Conservation (phyloP, 2,329 filamentous ascomycete genomes). For the Sporothrix mexicana region DNA sequence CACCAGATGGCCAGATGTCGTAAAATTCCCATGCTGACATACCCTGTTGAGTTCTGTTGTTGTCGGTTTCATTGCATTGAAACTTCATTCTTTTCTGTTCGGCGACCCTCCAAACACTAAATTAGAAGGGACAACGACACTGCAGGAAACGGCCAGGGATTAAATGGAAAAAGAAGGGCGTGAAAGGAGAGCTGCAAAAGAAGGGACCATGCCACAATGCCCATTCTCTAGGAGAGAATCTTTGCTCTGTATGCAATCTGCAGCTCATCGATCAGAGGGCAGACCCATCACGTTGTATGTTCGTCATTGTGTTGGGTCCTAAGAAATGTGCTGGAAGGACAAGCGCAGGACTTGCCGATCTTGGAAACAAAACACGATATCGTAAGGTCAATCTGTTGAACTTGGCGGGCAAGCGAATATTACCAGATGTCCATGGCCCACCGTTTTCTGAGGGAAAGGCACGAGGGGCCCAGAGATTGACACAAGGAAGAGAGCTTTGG, state of each 20-base stretch:
- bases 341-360: not conserved
- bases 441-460: not conserved
- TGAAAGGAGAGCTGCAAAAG: not conserved
- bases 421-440: not conserved
- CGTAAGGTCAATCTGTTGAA: not conserved
- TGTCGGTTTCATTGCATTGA: not conserved
- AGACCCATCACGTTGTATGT: not conserved
- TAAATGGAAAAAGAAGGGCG: not conserved
- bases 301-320: not conserved
- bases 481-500: not conserved
- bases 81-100: not conserved
- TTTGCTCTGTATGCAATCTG: not conserved
- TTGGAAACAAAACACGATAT: not conserved
- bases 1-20: not conserved
- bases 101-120: not conserved
- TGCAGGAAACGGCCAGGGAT: constrained; percentile 13
- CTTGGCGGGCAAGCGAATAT: constrained; percentile 15
- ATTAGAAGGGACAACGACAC: constrained; percentile 5
- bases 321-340: not conserved
- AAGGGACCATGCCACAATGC: not conserved
- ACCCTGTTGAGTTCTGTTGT: not conserved
- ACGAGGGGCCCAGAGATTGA: not conserved
- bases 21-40: not conserved
- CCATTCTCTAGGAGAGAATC: not conserved
- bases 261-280: not conserved